Evolutionary conservation across 1,284 basidiomycete genomes (phyloP), one percentile per base, ranked within the genome.

Genomic region (Mycosarcoma mackinlayi): DNA sequence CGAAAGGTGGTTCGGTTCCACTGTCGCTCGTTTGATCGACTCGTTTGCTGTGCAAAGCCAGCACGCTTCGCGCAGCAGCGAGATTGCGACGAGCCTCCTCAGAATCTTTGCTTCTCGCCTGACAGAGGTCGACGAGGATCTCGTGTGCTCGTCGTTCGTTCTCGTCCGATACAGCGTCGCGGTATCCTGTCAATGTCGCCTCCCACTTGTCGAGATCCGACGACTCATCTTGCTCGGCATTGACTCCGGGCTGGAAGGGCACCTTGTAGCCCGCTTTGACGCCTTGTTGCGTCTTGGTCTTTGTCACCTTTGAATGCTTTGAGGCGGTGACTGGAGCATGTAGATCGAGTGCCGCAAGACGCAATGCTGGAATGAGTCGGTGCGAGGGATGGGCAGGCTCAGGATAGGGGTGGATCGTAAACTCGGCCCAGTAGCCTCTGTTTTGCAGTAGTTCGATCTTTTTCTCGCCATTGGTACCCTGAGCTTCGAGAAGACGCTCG

Each of bases 371-470:
- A 1, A 77, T 52, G 21, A 80, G 65, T 8, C 79, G 64, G 54
- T 80, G 73, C 18, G 75, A 77, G 4, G 78, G 76, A 65, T 80
- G 78, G 1, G 78, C 76, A 7, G 78, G 76, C 16, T 50, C 52
- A 0, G 77, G 77, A 16, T 40, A 56, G 2, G 77, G 74, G 35
- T 80, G 79, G 8, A 79, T 28, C 1, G 79, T 74, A 23, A 71
- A 79, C 31, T 80, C 79, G 7, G 51, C 48, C 75, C 78, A 79
- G 47, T 80, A 80, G n/a, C 75, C 74, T 16, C 66, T 33, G 11
- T 69, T 66, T 39, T 75, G 63, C 3, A 80, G 58, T 11, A 79
- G 37, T 42, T 67, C 58, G n/a, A 68, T 56, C 58, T 79, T 78
- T 34, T 30, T 55, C n/a, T 50, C 53, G 1, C 77, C 77, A 1